Evolutionary conservation across 768 basidiomycete species (phyloP), one percentile per base, ranked within the genome.

Genomic region (Lepiota brunneoincarnata): DNA sequence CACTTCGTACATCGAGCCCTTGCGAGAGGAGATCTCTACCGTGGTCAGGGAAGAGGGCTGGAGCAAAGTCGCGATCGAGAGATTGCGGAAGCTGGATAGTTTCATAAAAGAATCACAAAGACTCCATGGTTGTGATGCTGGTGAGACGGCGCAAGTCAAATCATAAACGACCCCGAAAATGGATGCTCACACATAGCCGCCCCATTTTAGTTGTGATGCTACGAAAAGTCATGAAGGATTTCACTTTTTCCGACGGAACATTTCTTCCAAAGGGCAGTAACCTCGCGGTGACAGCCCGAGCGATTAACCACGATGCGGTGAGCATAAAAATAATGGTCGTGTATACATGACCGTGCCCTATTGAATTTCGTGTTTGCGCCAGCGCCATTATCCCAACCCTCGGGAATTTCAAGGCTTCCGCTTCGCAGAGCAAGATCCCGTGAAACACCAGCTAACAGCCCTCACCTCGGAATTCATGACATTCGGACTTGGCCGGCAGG

Each of bases 61-160:
- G 72, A 69, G 68, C 21, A 69, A 67, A 44, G 41, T 43, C 57
- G 58, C 72, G 51, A 43, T 72, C 21, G 69, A 69, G 10, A 65
- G 69, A 44, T 73, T 81, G 74, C 61, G 58, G 48, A 74, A 70
- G 58, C 47, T 79, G 2, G 81, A 83, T 57, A 81, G 80, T 56
- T 79, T 82, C 59, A 44, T 83, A 15, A 75, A 72, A 46, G 80
- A 81, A 59, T 67, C 71, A 5, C 69, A 73, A 57, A 65, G 77
- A n/a, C 46, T 73, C 7, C 64, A 63, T 45, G 71, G 69, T 1
- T 57, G 74, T 35, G 58, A 57, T 28, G 50, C 61, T 12, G 48
- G 70, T 69, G 52, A 45, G 63, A 62, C 3, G n/a, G n/a, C n/a
- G n/a, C 3, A 6, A 2, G n/a, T 18, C n/a, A 23, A n/a, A 4